Evolutionary conservation across 2,329 filamentous ascomycete species (phyloP).

Genomic region (Fusarium oxysporum): DNA sequence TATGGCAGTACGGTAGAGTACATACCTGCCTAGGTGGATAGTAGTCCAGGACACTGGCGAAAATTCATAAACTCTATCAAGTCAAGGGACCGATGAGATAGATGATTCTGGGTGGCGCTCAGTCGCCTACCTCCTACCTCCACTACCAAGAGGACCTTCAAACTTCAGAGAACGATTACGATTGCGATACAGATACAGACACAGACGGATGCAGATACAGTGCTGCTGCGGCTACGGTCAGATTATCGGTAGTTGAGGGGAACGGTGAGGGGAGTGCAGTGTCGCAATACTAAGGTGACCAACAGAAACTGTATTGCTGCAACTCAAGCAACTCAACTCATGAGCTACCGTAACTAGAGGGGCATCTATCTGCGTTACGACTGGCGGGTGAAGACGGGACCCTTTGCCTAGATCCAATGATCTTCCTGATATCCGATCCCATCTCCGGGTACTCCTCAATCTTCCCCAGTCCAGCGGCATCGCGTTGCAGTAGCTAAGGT

Average conservation of each 20-base stretch:
- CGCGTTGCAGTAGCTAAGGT: background rate
- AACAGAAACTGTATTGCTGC: slow-evolving; percentile 6
- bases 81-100: slow-evolving; percentile 30
- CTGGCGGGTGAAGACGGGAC: slow-evolving; percentile 28
- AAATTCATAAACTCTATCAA: slow-evolving; percentile 29
- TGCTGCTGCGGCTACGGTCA: background rate
- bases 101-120: slow-evolving; percentile 18
- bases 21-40: background rate
- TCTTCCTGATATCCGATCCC: slow-evolving; percentile 17
- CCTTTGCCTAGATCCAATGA: slow-evolving; percentile 14
- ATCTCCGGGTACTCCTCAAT: slow-evolving; percentile 15
- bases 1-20: slow-evolving; percentile 4
- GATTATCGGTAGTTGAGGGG: slow-evolving; percentile 18
- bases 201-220: background rate
- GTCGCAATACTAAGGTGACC: slow-evolving; percentile 13
- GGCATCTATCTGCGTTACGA: slow-evolving; percentile 21
- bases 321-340: slow-evolving; percentile 2
- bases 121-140: background rate
- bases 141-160: background rate
- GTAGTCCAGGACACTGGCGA: background rate
- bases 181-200: background rate
- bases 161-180: slow-evolving; percentile 2
- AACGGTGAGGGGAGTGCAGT: slow-evolving; percentile 24
- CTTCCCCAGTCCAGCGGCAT: slow-evolving; percentile 13
- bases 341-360: slow-evolving; percentile 1